Evolutionary conservation across 495 filamentous ascomycete species (phyloP), one percentile per base, ranked within the genome.

Genomic region (Astrocystis sublimbata): DNA sequence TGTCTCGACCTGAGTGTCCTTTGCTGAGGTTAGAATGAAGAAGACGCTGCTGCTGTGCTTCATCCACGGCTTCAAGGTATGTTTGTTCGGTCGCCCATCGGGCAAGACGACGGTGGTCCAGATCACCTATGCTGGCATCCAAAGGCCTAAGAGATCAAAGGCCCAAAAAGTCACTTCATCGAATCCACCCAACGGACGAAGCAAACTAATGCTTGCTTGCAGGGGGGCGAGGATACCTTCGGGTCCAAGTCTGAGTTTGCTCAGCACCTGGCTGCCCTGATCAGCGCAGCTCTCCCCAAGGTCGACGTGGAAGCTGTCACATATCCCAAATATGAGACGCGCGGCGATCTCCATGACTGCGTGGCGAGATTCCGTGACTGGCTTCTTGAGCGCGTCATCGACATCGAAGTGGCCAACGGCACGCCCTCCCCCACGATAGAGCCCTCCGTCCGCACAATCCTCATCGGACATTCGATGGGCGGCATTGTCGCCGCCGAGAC

Each of bases 51-150:
- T 98, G 10, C 77, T 98, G 53, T 91, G 89, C 71, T 98, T 97
- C 76, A 92, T 98, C 52, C 94, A 98, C 74, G 94, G 94, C 54
- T 98, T 98, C 84, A 96, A 98, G 86, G 92, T 93, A 75, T 51
- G 76, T 63, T 41, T 24, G 17, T 23, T 24, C 33, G n/a, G n/a
- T n/a, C n/a, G n/a, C n/a, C n/a, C n/a, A n/a, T n/a, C n/a, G n/a
- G n/a, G n/a, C n/a, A n/a, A n/a, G n/a, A n/a, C n/a, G n/a, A n/a
- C n/a, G n/a, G n/a, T n/a, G n/a, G n/a, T n/a, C n/a, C n/a, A n/a
- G n/a, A n/a, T n/a, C n/a, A n/a, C 26, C 17, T 17, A 23, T 35
- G 23, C 42, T 23, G 19, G 41, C 41, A 17, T 10, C 6, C 12
- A 21, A 6, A 15, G 45, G 15, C 30, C 19, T 10, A 3, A 13